Evolutionary conservation across 2,329 filamentous ascomycete species (phyloP).

Genomic region (Microcyclosporella mali): DNA sequence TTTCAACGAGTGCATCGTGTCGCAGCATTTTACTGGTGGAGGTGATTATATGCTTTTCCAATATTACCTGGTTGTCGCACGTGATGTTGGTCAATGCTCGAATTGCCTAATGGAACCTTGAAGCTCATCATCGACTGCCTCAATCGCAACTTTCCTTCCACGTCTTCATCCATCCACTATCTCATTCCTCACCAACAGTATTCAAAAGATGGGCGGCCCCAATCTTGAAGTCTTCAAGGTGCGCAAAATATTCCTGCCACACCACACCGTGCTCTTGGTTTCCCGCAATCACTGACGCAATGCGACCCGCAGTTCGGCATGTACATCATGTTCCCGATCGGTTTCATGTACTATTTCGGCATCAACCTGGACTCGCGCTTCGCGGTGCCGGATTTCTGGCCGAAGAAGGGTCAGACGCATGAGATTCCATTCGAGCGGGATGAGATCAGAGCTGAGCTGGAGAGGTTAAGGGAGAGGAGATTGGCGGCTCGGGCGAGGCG

Average conservation of each 20-base stretch:
- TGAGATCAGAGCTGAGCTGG: slow-evolving; percentile 76
- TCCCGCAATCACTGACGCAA: neutral
- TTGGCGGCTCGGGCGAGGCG: slow-evolving; percentile 44
- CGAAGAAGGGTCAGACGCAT: slow-evolving; percentile 70
- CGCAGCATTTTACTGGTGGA: too few relatives aligned
- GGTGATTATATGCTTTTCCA: too few relatives aligned
- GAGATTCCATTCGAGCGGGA: slow-evolving; percentile 69
- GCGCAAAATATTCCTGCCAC: slow-evolving; percentile 12
- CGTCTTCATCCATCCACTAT: neutral
- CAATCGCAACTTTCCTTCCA: too few relatives aligned
- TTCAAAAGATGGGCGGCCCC: slow-evolving; percentile 64
- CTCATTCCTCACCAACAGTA: neutral
- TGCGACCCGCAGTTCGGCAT: slow-evolving; percentile 91
- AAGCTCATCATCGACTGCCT: too few relatives aligned
- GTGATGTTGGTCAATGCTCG: neutral
- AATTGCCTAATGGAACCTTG: too few relatives aligned
- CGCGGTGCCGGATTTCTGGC: slow-evolving; percentile 88
- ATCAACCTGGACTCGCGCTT: slow-evolving; percentile 95
- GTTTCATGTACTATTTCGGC: slow-evolving; percentile 99
- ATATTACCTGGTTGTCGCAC: too few relatives aligned
- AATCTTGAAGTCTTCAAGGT: slow-evolving; percentile 97
- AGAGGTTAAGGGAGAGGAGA: slow-evolving; percentile 56
- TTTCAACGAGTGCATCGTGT: too few relatives aligned
- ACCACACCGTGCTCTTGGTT: neutral
- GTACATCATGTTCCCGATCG: slow-evolving; percentile 98